Conservation (phyloP, 148 eudicot species). For the Pharnaceum exiguum region DNA sequence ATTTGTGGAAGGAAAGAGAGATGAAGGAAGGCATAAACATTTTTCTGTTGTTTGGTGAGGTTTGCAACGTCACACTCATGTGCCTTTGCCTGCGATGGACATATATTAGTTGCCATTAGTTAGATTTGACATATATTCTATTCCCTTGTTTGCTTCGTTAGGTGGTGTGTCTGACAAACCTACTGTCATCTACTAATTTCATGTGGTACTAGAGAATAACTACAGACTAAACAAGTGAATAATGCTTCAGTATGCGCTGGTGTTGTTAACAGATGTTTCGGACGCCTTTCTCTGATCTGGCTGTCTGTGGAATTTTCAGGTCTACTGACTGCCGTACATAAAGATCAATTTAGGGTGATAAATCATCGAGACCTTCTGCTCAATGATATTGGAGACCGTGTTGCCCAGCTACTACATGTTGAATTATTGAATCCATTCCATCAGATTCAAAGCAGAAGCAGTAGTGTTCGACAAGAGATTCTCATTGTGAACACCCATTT, state of each 20-base stretch:
- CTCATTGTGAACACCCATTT: constrained; percentile 93
- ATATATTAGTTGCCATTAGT: constrained; percentile 17
- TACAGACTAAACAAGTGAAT: constrained; percentile 2
- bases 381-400: constrained; percentile 91
- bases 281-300: background rate
- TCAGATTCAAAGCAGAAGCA: constrained; percentile 48
- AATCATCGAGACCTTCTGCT: constrained; percentile 63
- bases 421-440: constrained; percentile 64
- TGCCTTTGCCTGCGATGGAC: constrained; percentile 1
- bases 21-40: background rate
- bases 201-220: background rate
- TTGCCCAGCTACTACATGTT: constrained; percentile 92
- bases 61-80: constrained; percentile 14
- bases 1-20: background rate
- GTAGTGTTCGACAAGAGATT: constrained; percentile 67
- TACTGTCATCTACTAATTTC: constrained; percentile 6
- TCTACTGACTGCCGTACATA: constrained; percentile 84
- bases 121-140: background rate
- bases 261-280: constrained; percentile 5
- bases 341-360: constrained; percentile 77
- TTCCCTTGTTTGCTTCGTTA: background rate
- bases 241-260: constrained; percentile 1
- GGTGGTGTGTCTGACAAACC: constrained; percentile 1
- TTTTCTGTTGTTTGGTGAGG: constrained; percentile 17
- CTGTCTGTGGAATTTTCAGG: constrained; percentile 41